Conservation (phyloP, 257 asterid genomes). For the Salvia hispanica region DNA sequence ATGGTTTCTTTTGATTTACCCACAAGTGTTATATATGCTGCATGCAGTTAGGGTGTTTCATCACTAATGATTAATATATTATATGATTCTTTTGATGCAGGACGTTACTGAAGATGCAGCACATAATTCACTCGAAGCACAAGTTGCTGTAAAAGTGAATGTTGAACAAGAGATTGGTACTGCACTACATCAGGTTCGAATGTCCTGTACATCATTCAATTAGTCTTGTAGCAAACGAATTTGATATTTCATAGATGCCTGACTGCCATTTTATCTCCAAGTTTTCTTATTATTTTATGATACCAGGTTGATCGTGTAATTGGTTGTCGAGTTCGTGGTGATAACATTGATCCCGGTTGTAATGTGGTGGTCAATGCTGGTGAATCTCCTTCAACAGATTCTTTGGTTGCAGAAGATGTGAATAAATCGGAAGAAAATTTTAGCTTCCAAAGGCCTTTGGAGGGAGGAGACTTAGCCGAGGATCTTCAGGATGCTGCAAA, state of each 20-base stretch:
- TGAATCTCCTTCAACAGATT: slow-evolving; percentile 45
- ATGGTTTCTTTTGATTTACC: slow-evolving; percentile 1
- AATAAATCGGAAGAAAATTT: slow-evolving; percentile 41
- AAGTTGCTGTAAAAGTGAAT: slow-evolving; percentile 30
- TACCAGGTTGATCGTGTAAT: slow-evolving; percentile 83
- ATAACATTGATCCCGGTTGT: slow-evolving; percentile 33
- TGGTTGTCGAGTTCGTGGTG: slow-evolving; percentile 76
- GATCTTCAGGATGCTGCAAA: slow-evolving; percentile 47
- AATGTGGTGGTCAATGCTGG: slow-evolving; percentile 34
- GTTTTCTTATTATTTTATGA: slow-evolving; percentile 26
- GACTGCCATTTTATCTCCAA: slow-evolving; percentile 11
- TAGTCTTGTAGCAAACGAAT: slow-evolving; percentile 3
- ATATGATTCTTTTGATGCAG: slow-evolving; percentile 38
- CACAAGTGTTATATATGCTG: background rate
- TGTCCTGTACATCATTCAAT: slow-evolving; percentile 4
- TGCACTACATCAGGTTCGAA: slow-evolving; percentile 52
- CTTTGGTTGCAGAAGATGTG: slow-evolving; percentile 44
- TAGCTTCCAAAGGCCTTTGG: slow-evolving; percentile 40
- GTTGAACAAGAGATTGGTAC: slow-evolving; percentile 43
- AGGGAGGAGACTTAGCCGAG: slow-evolving; percentile 42
- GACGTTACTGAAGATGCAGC: slow-evolving; percentile 42
- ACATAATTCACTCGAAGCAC: slow-evolving; percentile 36
- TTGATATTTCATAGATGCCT: slow-evolving; percentile 23
- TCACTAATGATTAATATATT: slow-evolving; percentile 17
- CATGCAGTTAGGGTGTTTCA: background rate